These are phyloP conservation scores for Leccinum variabile DNA, from an alignment of 1,284 basidiomycete genomes.

Conservation along the genomic window DNA sequence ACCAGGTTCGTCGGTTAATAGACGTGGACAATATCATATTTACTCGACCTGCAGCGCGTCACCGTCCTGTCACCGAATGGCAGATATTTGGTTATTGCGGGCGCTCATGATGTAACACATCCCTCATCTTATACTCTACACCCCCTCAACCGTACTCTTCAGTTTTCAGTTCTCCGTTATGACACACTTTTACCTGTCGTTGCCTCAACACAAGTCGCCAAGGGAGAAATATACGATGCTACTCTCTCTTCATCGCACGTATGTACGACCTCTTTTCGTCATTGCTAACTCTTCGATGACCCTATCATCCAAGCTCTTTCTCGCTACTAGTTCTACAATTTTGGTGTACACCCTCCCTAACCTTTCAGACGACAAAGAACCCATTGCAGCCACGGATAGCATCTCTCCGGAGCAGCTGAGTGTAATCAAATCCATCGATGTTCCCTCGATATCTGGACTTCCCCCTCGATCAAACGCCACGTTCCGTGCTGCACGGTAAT, in stretches of 20 bases:
- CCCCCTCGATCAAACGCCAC: constrained; percentile 46
- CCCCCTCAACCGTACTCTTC: constrained; percentile 21
- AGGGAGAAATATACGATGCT: constrained; percentile 76
- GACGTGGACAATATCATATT: not conserved
- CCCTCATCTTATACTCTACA: not conserved
- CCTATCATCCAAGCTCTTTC: constrained; percentile 48
- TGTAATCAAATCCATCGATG: constrained; percentile 50
- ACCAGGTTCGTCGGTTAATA: constrained; percentile 58
- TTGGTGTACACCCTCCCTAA: constrained; percentile 55
- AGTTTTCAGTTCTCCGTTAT: constrained; percentile 71
- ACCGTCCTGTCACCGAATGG: constrained; percentile 71
- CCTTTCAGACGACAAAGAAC: constrained; percentile 7
- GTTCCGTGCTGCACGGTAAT: constrained; percentile 76
- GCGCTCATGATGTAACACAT: constrained; percentile 55
- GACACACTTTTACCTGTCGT: constrained; percentile 58
- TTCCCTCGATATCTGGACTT: constrained; percentile 52
- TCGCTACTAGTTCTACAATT: constrained; percentile 63
- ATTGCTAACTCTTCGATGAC: constrained; percentile 6
- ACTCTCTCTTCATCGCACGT: constrained; percentile 57
- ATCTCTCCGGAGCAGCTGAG: constrained; percentile 37
- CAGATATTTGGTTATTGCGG: constrained; percentile 59
- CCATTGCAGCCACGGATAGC: constrained; percentile 42
- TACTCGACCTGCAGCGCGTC: constrained; percentile 61
- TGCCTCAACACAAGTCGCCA: constrained; percentile 47
- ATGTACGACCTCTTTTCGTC: constrained; percentile 22